A percentile compares a stretch with the other conserved stretches of the same genome.
phyloP scores from a whole-genome alignment of 495 filamentous ascomycete species.

The Daldinia vernicosa region DNA sequence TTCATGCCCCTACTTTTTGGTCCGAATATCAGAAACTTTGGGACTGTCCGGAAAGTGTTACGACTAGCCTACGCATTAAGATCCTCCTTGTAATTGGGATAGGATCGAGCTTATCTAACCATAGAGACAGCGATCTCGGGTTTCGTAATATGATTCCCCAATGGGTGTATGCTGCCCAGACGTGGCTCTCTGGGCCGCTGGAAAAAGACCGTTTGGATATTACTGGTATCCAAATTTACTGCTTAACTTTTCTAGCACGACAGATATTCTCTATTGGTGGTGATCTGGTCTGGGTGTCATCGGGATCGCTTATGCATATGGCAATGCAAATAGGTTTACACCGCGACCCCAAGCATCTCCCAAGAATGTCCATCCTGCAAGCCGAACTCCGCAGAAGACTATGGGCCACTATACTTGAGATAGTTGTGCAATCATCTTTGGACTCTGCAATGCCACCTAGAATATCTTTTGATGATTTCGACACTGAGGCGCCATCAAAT shows the following conservation, averaged over 20 bases:
- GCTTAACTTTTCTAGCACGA: slow-evolving; percentile 63
- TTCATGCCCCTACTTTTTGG: slow-evolving; percentile 67
- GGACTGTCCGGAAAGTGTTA: slow-evolving; percentile 48
- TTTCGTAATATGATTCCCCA: slow-evolving; percentile 49
- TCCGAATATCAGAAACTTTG: slow-evolving; percentile 63
- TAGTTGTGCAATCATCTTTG: slow-evolving; percentile 64
- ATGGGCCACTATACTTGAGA: slow-evolving; percentile 71
- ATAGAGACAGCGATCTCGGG: slow-evolving; percentile 43
- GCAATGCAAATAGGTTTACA: slow-evolving; percentile 69
- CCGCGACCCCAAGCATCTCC: slow-evolving; percentile 64
- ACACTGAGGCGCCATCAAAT: slow-evolving; percentile 65
- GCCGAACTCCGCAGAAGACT: slow-evolving; percentile 66
- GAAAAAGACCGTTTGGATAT: slow-evolving; percentile 62
- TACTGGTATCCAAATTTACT: slow-evolving; percentile 62
- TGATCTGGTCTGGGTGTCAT: slow-evolving; percentile 65
- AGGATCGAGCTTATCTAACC: slow-evolving; percentile 58
- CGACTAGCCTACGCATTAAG: slow-evolving; percentile 54
- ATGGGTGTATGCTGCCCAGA: slow-evolving; percentile 67
- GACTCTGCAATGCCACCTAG: slow-evolving; percentile 64
- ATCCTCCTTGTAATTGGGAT: slow-evolving; percentile 64
- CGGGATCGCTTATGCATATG: slow-evolving; percentile 62
- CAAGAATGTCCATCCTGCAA: slow-evolving; percentile 56
- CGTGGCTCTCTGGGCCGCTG: slow-evolving; percentile 62
- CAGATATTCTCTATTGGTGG: slow-evolving; percentile 60
- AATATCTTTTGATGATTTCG: slow-evolving; percentile 60